Evolutionary conservation across 2,329 filamentous ascomycete species (phyloP).

Genomic region (Trichoderma arundinaceum): DNA sequence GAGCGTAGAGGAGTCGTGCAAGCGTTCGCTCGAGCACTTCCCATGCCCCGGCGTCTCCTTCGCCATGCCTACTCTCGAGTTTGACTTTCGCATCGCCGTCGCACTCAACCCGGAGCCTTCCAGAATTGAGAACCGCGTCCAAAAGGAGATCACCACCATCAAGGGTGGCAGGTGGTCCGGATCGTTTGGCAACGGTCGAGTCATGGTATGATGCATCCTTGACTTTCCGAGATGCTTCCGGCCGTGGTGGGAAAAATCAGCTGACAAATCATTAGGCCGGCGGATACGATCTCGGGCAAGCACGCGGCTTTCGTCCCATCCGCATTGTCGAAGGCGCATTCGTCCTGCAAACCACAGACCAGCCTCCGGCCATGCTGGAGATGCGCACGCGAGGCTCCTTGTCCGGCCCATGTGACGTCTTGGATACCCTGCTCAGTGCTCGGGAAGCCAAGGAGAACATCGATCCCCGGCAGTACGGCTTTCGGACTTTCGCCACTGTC

Average conservation of each 20-base stretch:
- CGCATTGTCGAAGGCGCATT: slow-evolving; percentile 56
- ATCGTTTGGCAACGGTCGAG: slow-evolving; percentile 55
- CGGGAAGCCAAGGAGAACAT: slow-evolving; percentile 46
- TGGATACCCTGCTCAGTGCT: slow-evolving; percentile 49
- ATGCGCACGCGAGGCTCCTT: slow-evolving; percentile 56
- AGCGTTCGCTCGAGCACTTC: slow-evolving; percentile 48
- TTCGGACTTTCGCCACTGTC: slow-evolving; percentile 56
- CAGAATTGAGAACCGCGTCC: slow-evolving; percentile 50
- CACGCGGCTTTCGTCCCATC: slow-evolving; percentile 49
- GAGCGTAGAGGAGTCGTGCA: slow-evolving; percentile 48
- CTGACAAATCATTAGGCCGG: slow-evolving; percentile 45
- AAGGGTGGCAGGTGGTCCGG: slow-evolving; percentile 55
- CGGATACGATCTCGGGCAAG: slow-evolving; percentile 51
- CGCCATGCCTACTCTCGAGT: slow-evolving; percentile 53
- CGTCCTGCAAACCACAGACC: slow-evolving; percentile 55
- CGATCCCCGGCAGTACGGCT: slow-evolving; percentile 53
- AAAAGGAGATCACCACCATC: slow-evolving; percentile 57
- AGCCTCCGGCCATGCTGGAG: slow-evolving; percentile 53
- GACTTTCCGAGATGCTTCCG: slow-evolving; percentile 1
- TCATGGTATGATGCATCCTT: slow-evolving; percentile 45
- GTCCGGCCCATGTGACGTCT: slow-evolving; percentile 52
- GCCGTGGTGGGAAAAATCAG: slow-evolving; percentile 9
- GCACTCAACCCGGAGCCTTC: slow-evolving; percentile 51
- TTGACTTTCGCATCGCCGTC: slow-evolving; percentile 59
- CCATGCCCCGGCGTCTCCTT: slow-evolving; percentile 52